Conservation (phyloP, 805 yeast species). For the Candida alai region DNA sequence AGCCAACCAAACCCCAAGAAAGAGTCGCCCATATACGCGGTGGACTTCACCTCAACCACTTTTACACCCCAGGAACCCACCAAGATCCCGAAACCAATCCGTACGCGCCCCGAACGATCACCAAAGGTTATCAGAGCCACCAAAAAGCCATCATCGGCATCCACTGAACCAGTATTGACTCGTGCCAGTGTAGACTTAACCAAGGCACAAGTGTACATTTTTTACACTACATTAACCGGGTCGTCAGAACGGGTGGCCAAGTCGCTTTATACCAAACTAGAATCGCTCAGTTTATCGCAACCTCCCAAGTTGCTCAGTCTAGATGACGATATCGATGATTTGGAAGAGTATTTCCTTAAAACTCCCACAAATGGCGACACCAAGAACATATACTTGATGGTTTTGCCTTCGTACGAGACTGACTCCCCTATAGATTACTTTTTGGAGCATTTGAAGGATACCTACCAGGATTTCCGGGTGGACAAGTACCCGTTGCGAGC, state of each 20-base stretch:
- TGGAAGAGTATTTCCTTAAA: slow-evolving; percentile 75
- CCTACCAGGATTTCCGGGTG: slow-evolving; percentile 78
- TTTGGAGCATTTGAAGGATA: slow-evolving; percentile 74
- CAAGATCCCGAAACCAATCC: slow-evolving; percentile 13
- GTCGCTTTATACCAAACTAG: slow-evolving; percentile 39
- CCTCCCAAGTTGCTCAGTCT: slow-evolving; percentile 58
- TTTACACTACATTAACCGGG: slow-evolving; percentile 86
- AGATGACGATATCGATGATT: slow-evolving; percentile 78
- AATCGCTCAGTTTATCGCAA: slow-evolving; percentile 18
- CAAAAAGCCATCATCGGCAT: slow-evolving; percentile 19
- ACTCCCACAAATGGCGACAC: slow-evolving; percentile 42
- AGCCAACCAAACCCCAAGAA: slow-evolving; percentile 9
- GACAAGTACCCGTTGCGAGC: slow-evolving; percentile 73
- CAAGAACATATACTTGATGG: slow-evolving; percentile 61
- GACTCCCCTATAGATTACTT: slow-evolving; percentile 91
- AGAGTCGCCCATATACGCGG: slow-evolving; percentile 35
- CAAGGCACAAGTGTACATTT: slow-evolving; percentile 57
- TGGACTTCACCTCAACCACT: slow-evolving; percentile 39
- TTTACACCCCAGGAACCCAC: slow-evolving; percentile 17
- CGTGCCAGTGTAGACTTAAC: slow-evolving; percentile 35
- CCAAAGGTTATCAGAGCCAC: slow-evolving; percentile 42
- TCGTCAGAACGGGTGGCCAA: slow-evolving; percentile 69
- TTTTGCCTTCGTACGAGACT: slow-evolving; percentile 86
- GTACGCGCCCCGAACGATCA: slow-evolving; percentile 23
- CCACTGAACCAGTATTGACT: slow-evolving; percentile 35